Percentiles rank a stretch among this genome's conserved stretches.
These are phyloP conservation scores for Rosa chinensis DNA, from an alignment of 306 rosid genomes.

Conservation along the genomic window DNA sequence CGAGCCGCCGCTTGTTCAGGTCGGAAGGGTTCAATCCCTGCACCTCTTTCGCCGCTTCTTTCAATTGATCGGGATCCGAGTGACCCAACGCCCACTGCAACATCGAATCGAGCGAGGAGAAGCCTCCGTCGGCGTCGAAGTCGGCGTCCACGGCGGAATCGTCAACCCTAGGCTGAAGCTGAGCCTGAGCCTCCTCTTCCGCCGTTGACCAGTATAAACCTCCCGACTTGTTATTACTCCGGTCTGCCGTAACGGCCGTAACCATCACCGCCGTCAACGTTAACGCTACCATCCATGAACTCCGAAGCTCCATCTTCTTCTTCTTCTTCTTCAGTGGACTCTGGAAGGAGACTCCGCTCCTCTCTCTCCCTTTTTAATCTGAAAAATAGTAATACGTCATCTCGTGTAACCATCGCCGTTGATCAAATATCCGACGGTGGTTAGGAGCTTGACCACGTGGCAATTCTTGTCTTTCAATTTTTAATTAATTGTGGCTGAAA, in stretches of 20 bases:
- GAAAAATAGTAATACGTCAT: background rate
- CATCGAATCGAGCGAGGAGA: slow-evolving; percentile 86
- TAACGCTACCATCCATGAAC: background rate
- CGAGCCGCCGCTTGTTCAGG: slow-evolving; percentile 54
- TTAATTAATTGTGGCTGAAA: background rate
- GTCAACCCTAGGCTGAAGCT: slow-evolving; percentile 15
- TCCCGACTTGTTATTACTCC: slow-evolving; percentile 11
- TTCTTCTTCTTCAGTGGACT: slow-evolving; percentile 2
- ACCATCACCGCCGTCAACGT: background rate
- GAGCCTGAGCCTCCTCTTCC: slow-evolving; percentile 46
- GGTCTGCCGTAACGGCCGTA: slow-evolving; percentile 17
- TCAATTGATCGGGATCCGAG: slow-evolving; percentile 74
- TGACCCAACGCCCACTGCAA: slow-evolving; percentile 92
- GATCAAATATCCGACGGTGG: background rate
- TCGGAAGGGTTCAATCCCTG: slow-evolving; percentile 48
- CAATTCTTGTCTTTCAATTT: background rate
- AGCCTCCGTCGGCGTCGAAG: slow-evolving; percentile 83
- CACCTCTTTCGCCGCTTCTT: slow-evolving; percentile 57
- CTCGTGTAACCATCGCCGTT: background rate
- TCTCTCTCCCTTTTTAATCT: background rate
- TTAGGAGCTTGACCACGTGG: background rate
- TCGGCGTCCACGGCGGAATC: slow-evolving; percentile 31
- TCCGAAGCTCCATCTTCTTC: slow-evolving; percentile 15
- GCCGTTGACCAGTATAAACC: slow-evolving; percentile 46
- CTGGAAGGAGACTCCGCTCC: background rate